phyloP scores from a whole-genome alignment of 2,329 filamentous ascomycete genomes.

The Neofusicoccum kwambonambiense region DNA sequence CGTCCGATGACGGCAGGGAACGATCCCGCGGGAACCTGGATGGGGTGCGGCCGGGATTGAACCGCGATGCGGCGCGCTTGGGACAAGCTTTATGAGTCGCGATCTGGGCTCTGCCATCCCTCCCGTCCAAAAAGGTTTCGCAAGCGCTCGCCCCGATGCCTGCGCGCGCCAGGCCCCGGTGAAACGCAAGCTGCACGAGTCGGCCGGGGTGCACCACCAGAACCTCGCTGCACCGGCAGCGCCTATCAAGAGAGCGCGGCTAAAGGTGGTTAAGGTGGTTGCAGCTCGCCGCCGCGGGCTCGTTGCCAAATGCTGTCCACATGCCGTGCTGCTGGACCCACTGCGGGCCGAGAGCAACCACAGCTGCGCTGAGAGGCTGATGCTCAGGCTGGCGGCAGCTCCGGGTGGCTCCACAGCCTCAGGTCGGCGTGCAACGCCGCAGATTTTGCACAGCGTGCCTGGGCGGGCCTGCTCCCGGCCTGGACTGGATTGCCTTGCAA shows the following conservation, averaged over 20 bases:
- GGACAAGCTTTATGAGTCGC: constrained; percentile 1
- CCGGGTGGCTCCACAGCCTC: background rate
- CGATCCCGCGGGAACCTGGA: background rate
- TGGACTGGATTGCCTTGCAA: background rate
- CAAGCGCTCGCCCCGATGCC: constrained; percentile 3
- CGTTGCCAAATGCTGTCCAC: constrained; percentile 1
- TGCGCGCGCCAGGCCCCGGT: background rate
- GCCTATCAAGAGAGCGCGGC: constrained; percentile 2
- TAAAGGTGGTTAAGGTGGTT: background rate
- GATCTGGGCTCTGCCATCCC: background rate
- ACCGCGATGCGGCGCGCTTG: background rate
- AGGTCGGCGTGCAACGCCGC: background rate
- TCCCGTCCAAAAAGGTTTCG: background rate
- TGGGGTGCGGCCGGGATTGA: background rate
- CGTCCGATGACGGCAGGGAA: constrained; percentile 3
- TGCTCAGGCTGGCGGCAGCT: background rate
- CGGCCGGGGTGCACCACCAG: background rate
- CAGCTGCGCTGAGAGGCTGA: background rate
- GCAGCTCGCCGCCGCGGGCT: background rate
- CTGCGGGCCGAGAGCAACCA: background rate
- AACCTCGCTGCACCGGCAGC: background rate
- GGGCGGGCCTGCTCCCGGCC: background rate
- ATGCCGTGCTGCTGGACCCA: background rate
- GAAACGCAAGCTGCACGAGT: constrained; percentile 4
- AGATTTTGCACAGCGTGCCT: background rate